Base-by-base conservation (phyloP, 208 protist species). In the Acanthamoeba healyi region DNA sequence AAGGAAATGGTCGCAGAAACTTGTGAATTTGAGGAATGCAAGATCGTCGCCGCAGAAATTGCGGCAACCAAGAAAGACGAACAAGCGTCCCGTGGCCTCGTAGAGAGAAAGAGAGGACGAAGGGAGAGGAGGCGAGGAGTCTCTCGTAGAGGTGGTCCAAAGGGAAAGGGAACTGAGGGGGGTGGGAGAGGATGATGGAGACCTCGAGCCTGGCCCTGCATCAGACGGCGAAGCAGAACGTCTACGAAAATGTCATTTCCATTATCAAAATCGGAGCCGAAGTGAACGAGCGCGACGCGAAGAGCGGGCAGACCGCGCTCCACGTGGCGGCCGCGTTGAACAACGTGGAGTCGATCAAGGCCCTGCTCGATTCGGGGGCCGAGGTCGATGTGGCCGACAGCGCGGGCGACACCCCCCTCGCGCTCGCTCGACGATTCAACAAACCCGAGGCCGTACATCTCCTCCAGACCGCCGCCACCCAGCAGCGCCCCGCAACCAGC, bases 191-290 rank as follows among this genome's bases (percentile, higher is more conserved):
- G 29, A 46, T 24, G 24, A 44, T 46, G 67, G 67, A 44, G 2
- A 14, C 38, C 12, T 77, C 67, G 67, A 32, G 34, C 0, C 67
- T 77, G 67, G 67, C 67, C 14, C 34, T 77, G 67, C 67, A 77
- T 44, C 67, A 77, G 67, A 44, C 67, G 34, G 67, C 67, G 17
- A 77, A 77, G 14, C 67, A 77, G 34, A 77, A 77, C 38, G 67
- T 77, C 0, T 77, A 77, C 67, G 67, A 77, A 38, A 77, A 77
- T 44, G 38, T 77, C 32, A 44, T 77, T 5, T 77, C 67, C 14
- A 24, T 77, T 10, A 7, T 77, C 14, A 77, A 77, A 77, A 77
- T 77, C 44, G 67, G 67, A 2, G 67, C 67, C 34, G 67, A 77
- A 15, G 67, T 77, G 29, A 15, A 77, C 44, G 67, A 77, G 29